A percentile compares a stretch with the other conserved stretches of the same genome.
Evolutionary conservation across 2,329 filamentous ascomycete genomes (phyloP).

Genomic region (Phyllosticta paracitricarpa): DNA sequence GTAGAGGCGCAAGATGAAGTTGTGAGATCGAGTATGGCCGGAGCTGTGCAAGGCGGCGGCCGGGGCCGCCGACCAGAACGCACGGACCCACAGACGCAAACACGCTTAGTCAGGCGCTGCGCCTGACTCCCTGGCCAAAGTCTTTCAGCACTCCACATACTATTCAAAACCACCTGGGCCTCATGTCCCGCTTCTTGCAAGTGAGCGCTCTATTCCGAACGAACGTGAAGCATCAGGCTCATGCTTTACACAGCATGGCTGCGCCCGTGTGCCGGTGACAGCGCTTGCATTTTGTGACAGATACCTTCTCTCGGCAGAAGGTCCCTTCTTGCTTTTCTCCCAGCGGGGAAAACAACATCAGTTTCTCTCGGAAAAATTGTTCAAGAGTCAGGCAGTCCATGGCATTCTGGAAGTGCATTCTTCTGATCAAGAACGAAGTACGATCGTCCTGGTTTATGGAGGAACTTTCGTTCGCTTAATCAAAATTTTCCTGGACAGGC

Average conservation of each 20-base stretch:
- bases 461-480: conserved; percentile 39
- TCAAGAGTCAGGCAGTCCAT: conserved; percentile 62
- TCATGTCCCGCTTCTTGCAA: conserved; percentile 25
- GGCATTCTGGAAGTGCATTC: conserved; percentile 46
- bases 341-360: conserved; percentile 17
- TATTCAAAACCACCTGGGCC: not conserved
- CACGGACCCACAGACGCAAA: too few relatives aligned
- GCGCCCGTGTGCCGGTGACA: conserved; percentile 34
- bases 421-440: conserved; percentile 15
- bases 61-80: not conserved
- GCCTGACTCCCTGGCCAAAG: not conserved
- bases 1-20: not conserved
- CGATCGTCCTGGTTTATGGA: conserved; percentile 26
- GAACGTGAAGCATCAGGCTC: not conserved
- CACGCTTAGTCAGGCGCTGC: not conserved
- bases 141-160: not conserved
- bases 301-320: conserved; percentile 34
- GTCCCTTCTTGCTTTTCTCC: conserved; percentile 32
- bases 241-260: conserved; percentile 23
- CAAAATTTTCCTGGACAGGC: conserved; percentile 12
- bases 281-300: conserved; percentile 30
- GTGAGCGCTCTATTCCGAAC: conserved; percentile 15
- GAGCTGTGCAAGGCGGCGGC: not conserved
- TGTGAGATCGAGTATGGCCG: not conserved
- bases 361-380: conserved; percentile 39